These are phyloP conservation scores for Paramecium sonneborni DNA, from an alignment of 73 alveolate species.

Conservation along the genomic window DNA sequence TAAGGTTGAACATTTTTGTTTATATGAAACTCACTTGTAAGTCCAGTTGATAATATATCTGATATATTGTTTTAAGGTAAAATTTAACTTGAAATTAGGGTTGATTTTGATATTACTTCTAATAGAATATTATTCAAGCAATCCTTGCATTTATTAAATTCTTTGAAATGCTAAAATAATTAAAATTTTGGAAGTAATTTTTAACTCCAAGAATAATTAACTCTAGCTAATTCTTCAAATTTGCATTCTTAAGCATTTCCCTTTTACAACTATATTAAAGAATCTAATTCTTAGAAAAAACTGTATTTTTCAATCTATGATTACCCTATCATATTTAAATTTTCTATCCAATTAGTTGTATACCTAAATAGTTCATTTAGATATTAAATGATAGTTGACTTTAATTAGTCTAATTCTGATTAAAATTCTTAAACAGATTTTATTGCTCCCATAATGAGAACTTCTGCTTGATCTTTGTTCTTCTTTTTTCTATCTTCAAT, in stretches of 20 bases:
- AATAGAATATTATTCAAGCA: neutral
- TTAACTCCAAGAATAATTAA: neutral
- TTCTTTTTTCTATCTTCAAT: no score
- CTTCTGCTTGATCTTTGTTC: no score
- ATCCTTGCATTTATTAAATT: neutral
- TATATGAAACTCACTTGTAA: no score
- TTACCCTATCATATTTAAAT: neutral
- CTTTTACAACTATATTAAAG: neutral
- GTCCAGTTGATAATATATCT: no score
- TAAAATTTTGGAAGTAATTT: neutral
- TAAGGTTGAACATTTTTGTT: no score
- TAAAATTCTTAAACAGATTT: neutral
- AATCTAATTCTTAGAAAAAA: neutral
- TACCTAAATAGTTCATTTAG: neutral
- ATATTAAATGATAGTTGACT: neutral
- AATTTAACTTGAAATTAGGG: neutral
- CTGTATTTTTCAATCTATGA: neutral
- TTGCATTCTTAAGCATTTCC: neutral
- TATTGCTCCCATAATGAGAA: no score
- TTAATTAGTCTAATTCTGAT: neutral
- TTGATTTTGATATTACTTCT: neutral
- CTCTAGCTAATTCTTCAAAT: neutral
- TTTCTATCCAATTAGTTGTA: neutral
- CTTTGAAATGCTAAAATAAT: neutral
- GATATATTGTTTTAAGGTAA: no score